Evolutionary conservation across 2,329 filamentous ascomycete species (phyloP).

Genomic region (Monosporascus sp.): DNA sequence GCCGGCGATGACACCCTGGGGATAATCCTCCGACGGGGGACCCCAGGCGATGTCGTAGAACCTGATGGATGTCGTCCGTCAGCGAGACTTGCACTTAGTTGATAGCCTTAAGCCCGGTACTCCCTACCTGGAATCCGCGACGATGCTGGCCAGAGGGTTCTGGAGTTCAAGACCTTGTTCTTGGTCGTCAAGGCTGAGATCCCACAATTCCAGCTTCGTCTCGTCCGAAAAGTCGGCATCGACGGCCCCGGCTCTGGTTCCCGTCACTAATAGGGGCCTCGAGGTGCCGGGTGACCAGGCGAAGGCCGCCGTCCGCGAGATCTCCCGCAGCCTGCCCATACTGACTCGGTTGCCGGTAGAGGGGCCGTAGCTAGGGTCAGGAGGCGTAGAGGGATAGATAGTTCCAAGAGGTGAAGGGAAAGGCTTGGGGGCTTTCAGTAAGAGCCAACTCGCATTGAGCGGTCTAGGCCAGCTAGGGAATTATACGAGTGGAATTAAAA

Average conservation of each 20-base stretch:
- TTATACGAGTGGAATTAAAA: constrained; percentile 3
- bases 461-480: constrained; percentile 28
- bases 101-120: constrained; percentile 6
- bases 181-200: constrained; percentile 74
- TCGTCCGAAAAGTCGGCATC: constrained; percentile 97
- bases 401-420: background rate
- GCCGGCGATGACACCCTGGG: constrained; percentile 86
- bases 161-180: constrained; percentile 77
- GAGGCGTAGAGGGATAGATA: background rate
- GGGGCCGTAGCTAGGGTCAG: constrained; percentile 3
- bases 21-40: constrained; percentile 69
- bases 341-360: constrained; percentile 19
- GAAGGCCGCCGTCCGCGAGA: constrained; percentile 93
- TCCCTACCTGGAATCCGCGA: constrained; percentile 78
- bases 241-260: constrained; percentile 90
- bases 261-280: constrained; percentile 81
- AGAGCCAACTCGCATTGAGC: constrained; percentile 28
- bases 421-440: constrained; percentile 8
- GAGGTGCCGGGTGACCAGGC: constrained; percentile 85
- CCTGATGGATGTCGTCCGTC: constrained; percentile 40
- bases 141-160: constrained; percentile 70
- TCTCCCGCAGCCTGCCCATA: constrained; percentile 97
- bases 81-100: constrained; percentile 8
- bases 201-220: constrained; percentile 94
- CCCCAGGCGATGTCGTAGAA: constrained; percentile 98